Evolutionary conservation across 2,329 filamentous ascomycete species (phyloP), one percentile per base, ranked within the genome.

Genomic region (Cladophialophora bantiana): DNA sequence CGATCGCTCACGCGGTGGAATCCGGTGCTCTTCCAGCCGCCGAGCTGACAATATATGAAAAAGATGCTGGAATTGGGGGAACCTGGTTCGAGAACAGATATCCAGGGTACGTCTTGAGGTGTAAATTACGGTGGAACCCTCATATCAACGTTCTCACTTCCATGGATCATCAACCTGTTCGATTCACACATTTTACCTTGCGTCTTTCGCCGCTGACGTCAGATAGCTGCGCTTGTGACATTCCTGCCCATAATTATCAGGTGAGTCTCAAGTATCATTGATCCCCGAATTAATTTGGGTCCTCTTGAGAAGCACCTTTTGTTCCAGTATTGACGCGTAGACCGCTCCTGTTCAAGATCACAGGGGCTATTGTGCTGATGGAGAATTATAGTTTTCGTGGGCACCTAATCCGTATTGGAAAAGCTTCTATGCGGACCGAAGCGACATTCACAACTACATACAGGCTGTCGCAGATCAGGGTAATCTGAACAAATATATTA

Each of bases 51-150:
- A 35, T 56, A 26, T 56, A 32, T 32, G 53, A 56, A 35, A 56
- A 56, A n/a, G n/a, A 56, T 35, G 18, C 53, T 32, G 18, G 18
- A 2, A 50, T 61, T 13, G 59, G 59, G 5, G 59, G 59, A n/a
- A 61, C 59, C 3, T 61, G 59, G 59, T 38, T 52, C 7, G 59
- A 52, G 59, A 61, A 61, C 20, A n/a, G 42, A 50, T 48, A 60
- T 52, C 38, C 58, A 31, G 59, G 53, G 26, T 61, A 13, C 38
- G 38, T 40, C 4, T 35, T 38, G 35, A 15, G 6, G 42, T 35
- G 10, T 35, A 59, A 31, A 75, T 77, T 9, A 74, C 59, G 13
- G 65, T 26, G 26, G 26, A 26, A 26, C 58, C 20, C 65, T 68
- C 4, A 48, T 20, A 12, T 68, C 52, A 32, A 57, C 13, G 62